phyloP scores from a whole-genome alignment of 2,329 filamentous ascomycete species.

The Leptographium lundbergii region DNA sequence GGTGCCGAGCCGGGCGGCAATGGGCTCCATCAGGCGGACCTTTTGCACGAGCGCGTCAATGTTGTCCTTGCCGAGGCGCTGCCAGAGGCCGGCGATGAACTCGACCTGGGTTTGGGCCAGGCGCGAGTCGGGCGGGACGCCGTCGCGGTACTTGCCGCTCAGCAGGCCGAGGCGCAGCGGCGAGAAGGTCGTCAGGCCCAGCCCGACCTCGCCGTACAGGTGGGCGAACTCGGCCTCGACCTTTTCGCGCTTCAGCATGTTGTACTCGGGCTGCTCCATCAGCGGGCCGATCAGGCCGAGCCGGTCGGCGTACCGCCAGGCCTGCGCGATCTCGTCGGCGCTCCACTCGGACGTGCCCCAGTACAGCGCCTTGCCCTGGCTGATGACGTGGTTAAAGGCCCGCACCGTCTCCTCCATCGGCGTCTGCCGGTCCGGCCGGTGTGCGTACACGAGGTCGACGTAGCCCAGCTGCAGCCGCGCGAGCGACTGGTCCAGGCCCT shows the following conservation, averaged over 20 bases:
- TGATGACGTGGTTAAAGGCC: constrained; percentile 34
- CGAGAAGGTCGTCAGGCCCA: constrained; percentile 39
- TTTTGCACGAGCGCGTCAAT: constrained; percentile 39
- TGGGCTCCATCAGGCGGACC: constrained; percentile 44
- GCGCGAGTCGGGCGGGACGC: constrained; percentile 46
- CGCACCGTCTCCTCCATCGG: constrained; percentile 52
- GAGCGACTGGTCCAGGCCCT: constrained; percentile 46
- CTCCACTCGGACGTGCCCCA: constrained; percentile 63
- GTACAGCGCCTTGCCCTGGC: constrained; percentile 57
- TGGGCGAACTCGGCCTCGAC: constrained; percentile 35
- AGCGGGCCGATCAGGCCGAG: constrained; percentile 49
- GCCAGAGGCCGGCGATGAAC: constrained; percentile 40
- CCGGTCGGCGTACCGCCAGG: constrained; percentile 45
- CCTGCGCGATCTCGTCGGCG: constrained; percentile 53
- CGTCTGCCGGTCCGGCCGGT: constrained; percentile 43
- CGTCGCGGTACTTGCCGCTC: constrained; percentile 51
- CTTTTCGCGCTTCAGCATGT: constrained; percentile 38
- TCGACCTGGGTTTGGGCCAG: constrained; percentile 42
- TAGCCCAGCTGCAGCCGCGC: constrained; percentile 50
- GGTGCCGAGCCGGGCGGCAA: constrained; percentile 52
- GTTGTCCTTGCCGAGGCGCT: constrained; percentile 36
- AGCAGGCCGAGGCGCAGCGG: constrained; percentile 42
- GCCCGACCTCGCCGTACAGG: constrained; percentile 41
- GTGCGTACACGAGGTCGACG: constrained; percentile 51
- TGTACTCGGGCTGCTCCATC: constrained; percentile 58